Conservation (phyloP, 495 filamentous ascomycete species). For the Tuber borchii region DNA sequence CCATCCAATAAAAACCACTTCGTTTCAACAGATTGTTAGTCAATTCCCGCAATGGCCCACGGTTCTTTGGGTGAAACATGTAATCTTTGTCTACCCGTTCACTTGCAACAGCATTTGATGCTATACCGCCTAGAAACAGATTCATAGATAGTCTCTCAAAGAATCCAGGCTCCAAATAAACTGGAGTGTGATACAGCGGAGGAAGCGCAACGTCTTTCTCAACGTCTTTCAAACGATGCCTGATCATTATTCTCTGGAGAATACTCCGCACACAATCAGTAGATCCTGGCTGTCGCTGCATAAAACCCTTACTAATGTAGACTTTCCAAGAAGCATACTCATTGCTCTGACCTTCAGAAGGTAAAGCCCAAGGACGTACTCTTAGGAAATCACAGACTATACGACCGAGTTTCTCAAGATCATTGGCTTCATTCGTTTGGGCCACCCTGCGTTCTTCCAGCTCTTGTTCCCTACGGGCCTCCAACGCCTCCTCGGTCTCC, state of each 20-base stretch:
- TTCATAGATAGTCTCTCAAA: conserved; percentile 81
- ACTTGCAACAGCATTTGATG: conserved; percentile 83
- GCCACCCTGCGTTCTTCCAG: conserved; percentile 42
- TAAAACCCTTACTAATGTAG: conserved; percentile 63
- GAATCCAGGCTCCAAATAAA: conserved; percentile 71
- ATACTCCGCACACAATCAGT: conserved; percentile 60
- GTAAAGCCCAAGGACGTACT: conserved; percentile 63
- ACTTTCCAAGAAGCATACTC: conserved; percentile 60
- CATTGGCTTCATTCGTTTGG: conserved; percentile 55
- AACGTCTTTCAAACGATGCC: conserved; percentile 66
- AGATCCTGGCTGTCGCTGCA: conserved; percentile 52
- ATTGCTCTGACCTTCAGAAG: conserved; percentile 36
- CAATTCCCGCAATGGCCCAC: conserved; percentile 56
- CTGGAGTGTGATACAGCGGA: conserved; percentile 60
- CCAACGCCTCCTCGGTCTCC: conserved; percentile 41
- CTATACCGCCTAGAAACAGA: conserved; percentile 70
- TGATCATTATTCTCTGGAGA: conserved; percentile 70
- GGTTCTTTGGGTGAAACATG: conserved; percentile 71
- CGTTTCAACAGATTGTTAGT: conserved; percentile 76
- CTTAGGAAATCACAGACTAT: conserved; percentile 66
- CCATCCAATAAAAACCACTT: conserved; percentile 80
- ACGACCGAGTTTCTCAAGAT: conserved; percentile 65
- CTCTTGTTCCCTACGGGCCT: conserved; percentile 1
- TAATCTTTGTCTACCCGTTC: conserved; percentile 78
- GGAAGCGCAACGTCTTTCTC: conserved; percentile 58